Conservation (phyloP, 345 rosid species). For the Rubroshorea leprosula region DNA sequence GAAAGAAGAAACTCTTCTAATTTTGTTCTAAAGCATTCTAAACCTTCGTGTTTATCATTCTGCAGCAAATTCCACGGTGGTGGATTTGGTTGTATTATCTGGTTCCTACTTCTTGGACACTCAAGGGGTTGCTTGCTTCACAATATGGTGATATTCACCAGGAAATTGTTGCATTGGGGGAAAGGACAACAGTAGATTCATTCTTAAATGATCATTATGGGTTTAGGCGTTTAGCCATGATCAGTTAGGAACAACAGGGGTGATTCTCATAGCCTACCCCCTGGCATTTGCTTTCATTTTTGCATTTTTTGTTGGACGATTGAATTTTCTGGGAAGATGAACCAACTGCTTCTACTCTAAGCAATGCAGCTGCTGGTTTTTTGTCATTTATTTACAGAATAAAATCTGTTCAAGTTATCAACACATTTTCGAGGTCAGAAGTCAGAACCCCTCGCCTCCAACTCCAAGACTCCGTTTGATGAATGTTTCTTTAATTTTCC, state of each 20-base stretch:
- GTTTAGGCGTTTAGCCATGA: constrained; percentile 45
- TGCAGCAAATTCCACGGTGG: constrained; percentile 69
- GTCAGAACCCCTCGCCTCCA: too few species aligned
- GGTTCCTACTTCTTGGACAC: constrained; percentile 60
- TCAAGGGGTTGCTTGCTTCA: constrained; percentile 50
- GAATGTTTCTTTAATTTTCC: too few species aligned
- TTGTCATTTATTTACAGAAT: too few species aligned
- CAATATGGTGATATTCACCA: constrained; percentile 62
- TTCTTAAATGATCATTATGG: constrained; percentile 56
- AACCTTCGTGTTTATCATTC: not conserved
- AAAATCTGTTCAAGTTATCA: too few species aligned
- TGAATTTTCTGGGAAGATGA: constrained; percentile 60
- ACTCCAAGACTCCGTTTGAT: too few species aligned
- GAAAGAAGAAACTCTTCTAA: not conserved
- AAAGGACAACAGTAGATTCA: constrained; percentile 28
- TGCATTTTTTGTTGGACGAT: constrained; percentile 42
- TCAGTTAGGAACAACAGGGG: constrained; percentile 29
- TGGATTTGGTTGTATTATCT: constrained; percentile 68
- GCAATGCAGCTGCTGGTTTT: too few species aligned
- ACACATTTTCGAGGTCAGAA: too few species aligned
- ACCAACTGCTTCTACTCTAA: not conserved
- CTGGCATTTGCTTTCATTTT: constrained; percentile 46
- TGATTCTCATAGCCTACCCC: constrained; percentile 42
- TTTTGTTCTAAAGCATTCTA: not conserved
- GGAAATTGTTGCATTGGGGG: constrained; percentile 44